These are phyloP conservation scores for Goniomonas avonlea DNA, from an alignment of 78 protist genomes.

Conservation along the genomic window DNA sequence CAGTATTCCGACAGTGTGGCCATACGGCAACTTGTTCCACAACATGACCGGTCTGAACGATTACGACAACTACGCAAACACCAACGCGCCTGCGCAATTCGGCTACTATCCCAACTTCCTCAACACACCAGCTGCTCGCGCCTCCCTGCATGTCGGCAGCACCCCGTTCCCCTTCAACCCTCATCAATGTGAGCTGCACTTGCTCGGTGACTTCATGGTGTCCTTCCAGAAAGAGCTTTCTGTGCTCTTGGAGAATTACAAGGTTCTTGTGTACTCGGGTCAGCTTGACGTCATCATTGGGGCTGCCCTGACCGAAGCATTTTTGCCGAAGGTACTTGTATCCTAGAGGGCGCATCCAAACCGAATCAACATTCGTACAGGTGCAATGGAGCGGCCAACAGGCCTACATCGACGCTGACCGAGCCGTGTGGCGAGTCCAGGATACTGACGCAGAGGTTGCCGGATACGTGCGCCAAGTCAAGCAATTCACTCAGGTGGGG, in stretches of 20 bases:
- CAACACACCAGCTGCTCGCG: neutral
- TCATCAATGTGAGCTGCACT: neutral
- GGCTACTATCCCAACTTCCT: neutral
- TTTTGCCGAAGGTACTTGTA: neutral
- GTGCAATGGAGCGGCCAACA: neutral
- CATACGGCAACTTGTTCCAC: neutral
- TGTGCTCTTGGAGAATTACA: neutral
- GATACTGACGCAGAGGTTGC: neutral
- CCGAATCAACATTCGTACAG: neutral
- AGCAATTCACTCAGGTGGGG: neutral
- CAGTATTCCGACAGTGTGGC: no score
- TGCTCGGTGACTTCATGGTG: neutral
- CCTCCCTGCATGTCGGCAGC: neutral
- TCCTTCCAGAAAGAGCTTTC: neutral
- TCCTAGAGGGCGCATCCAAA: neutral
- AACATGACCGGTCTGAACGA: constrained; percentile 10
- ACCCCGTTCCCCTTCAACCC: constrained; percentile 1
- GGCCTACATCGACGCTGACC: neutral
- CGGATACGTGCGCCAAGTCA: neutral
- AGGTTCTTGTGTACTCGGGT: neutral
- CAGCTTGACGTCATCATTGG: constrained; percentile 20
- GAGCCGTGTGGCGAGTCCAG: no score
- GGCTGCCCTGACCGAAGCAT: neutral
- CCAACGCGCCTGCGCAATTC: neutral
- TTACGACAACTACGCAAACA: neutral